phyloP scores from a whole-genome alignment of 2,329 filamentous ascomycete genomes.

The Hymenoscyphus occultus region DNA sequence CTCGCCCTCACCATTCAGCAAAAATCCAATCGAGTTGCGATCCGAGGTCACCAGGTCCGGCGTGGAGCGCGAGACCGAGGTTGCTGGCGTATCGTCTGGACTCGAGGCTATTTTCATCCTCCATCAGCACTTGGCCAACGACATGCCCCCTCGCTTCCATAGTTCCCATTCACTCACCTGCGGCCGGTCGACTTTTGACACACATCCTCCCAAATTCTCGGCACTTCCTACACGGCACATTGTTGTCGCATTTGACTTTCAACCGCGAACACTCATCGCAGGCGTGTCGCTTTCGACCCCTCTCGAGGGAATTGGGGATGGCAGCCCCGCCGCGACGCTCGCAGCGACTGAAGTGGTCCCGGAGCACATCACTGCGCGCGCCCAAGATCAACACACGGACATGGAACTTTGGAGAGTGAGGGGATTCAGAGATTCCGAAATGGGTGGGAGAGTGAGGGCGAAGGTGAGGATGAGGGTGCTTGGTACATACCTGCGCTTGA shows the following conservation, averaged over 20 bases:
- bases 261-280: constrained; percentile 36
- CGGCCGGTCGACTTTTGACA: constrained; percentile 27
- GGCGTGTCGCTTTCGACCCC: constrained; percentile 37
- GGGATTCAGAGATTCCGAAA: background rate
- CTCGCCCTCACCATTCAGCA: constrained; percentile 33
- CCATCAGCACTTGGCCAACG: constrained; percentile 8
- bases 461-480: background rate
- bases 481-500: constrained; percentile 34
- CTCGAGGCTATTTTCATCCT: constrained; percentile 22
- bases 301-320: constrained; percentile 34
- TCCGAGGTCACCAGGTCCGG: constrained; percentile 30
- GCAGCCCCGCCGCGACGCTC: constrained; percentile 31
- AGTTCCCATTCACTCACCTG: constrained; percentile 21
- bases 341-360: constrained; percentile 37
- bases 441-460: background rate
- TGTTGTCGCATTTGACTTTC: constrained; percentile 37
- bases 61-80: constrained; percentile 22
- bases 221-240: constrained; percentile 35
- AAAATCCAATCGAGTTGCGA: constrained; percentile 36
- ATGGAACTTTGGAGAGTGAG: background rate
- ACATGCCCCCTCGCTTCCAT: background rate
- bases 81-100: constrained; percentile 24
- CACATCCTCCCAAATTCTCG: constrained; percentile 35
- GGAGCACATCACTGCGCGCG: constrained; percentile 33
- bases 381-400: constrained; percentile 8